Base-by-base conservation (phyloP, 1,284 basidiomycete species). In the Inonotus obliquus region DNA sequence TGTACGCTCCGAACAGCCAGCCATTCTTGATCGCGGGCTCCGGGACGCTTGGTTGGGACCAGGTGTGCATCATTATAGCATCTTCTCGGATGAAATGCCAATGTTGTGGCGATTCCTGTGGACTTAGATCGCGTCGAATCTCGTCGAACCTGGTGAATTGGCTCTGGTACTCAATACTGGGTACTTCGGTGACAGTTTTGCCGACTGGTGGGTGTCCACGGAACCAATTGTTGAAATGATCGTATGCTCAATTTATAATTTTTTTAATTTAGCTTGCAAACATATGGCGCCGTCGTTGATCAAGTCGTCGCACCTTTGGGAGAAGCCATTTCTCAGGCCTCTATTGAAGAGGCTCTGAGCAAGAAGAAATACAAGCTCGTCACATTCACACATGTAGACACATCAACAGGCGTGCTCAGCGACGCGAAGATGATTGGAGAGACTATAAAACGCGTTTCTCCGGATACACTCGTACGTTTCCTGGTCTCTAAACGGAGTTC, bases 311-410 rank as follows among this genome's bases (percentile, higher is more conserved):
- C 96, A 2, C 82, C 88, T 32, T 79, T 98, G 64, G 97, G 97
- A 37, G 83, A 82, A 49, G 84, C 88, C 19, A 91, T 94, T 19
- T 76, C 82, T 59, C 74, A 79, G 44, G 72, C 80, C 2, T 83
- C 87, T 48, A 75, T 96, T 47, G 86, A 89, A 69, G 75, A 81
- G n/a, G 91, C 91, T 1, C 81, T 98, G 44, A 79, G 83, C 73
- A 76, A 81, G 67, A 93, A 94, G 75, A 89, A 89, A 72, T 97
- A 93, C 82, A 97, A 96, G 76, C 73, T 95, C 56, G 76, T 96
- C 65, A 96, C 95, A 6, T 86, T 98, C 70, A 98, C 97, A 5
- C 96, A 99, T 72, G 95, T 96, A 62, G 93, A 96, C 73, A 95
- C 93, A 7, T 94, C 92, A 14, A 95, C 93, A 58, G 91, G 82